Percentiles rank a stretch among this genome's conserved stretches.
These are phyloP conservation scores for Omphalotus olearius DNA, from an alignment of 1,284 basidiomycete species.

Conservation along the genomic window DNA sequence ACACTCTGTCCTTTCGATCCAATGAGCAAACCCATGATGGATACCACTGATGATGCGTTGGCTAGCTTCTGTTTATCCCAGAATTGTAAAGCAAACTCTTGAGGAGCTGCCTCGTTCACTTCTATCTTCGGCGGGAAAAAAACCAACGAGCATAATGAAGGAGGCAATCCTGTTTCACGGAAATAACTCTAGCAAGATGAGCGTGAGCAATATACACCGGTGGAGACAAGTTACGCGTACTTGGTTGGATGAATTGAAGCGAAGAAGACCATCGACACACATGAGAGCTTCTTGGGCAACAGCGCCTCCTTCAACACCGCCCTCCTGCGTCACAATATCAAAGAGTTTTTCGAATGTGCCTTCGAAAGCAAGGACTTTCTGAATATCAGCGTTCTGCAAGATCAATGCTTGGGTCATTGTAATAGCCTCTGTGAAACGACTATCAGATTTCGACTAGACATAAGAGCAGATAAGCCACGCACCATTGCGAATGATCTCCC, in stretches of 20 bases:
- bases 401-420: constrained; percentile 81
- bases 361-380: constrained; percentile 96
- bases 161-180: constrained; percentile 85
- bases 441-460: not conserved
- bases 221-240: constrained; percentile 37
- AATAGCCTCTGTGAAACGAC: constrained; percentile 60
- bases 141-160: constrained; percentile 78
- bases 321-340: constrained; percentile 83
- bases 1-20: constrained; percentile 70
- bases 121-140: constrained; percentile 78
- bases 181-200: constrained; percentile 86
- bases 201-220: constrained; percentile 8
- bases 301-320: constrained; percentile 88
- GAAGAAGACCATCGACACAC: constrained; percentile 81
- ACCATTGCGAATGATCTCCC: constrained; percentile 86
- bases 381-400: constrained; percentile 88
- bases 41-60: constrained; percentile 76
- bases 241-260: constrained; percentile 95
- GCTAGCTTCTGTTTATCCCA: constrained; percentile 91
- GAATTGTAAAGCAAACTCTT: constrained; percentile 93
- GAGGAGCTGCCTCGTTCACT: constrained; percentile 67
- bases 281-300: constrained; percentile 85
- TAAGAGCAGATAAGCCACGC: constrained; percentile 19
- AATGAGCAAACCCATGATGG: constrained; percentile 75
- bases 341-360: constrained; percentile 97